phyloP scores from a whole-genome alignment of 768 basidiomycete species.

The Lactifluus hygrophoroides region DNA sequence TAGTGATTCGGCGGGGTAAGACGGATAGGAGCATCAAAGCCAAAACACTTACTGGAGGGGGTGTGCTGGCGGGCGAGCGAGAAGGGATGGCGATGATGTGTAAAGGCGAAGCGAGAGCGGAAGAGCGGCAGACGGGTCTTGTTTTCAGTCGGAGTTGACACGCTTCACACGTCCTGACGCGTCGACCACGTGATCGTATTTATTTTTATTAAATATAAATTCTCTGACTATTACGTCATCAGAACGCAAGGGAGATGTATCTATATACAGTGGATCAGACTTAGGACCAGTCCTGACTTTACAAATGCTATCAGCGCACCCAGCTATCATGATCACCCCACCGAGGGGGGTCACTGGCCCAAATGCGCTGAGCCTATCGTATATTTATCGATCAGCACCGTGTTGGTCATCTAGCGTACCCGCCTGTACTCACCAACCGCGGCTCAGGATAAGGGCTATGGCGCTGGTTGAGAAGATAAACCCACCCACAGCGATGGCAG shows the following conservation, averaged over 20 bases:
- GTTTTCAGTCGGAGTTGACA: constrained; percentile 39
- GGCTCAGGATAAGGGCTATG: constrained; percentile 42
- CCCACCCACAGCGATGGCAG: constrained; percentile 51
- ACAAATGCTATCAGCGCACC: constrained; percentile 35
- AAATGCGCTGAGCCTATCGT: constrained; percentile 37
- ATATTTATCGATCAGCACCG: neutral
- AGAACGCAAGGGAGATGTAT: constrained; percentile 46
- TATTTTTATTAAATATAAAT: neutral
- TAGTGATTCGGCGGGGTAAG: neutral
- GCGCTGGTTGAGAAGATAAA: constrained; percentile 59
- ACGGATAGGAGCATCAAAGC: neutral
- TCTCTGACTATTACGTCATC: neutral
- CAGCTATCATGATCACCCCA: constrained; percentile 55
- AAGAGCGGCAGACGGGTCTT: neutral
- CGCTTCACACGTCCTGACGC: constrained; percentile 29
- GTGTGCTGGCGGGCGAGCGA: constrained; percentile 10
- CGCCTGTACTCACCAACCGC: constrained; percentile 31
- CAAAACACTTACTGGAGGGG: neutral
- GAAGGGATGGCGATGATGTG: constrained; percentile 5
- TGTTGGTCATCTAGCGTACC: neutral
- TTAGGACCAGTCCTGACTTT: neutral
- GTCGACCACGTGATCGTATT: constrained; percentile 34
- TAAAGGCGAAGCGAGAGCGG: neutral
- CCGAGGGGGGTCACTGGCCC: constrained; percentile 66
- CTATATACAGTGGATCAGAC: constrained; percentile 25